Conservation (phyloP, 2,329 filamentous ascomycete species). For the Fusarium verrucosum region DNA sequence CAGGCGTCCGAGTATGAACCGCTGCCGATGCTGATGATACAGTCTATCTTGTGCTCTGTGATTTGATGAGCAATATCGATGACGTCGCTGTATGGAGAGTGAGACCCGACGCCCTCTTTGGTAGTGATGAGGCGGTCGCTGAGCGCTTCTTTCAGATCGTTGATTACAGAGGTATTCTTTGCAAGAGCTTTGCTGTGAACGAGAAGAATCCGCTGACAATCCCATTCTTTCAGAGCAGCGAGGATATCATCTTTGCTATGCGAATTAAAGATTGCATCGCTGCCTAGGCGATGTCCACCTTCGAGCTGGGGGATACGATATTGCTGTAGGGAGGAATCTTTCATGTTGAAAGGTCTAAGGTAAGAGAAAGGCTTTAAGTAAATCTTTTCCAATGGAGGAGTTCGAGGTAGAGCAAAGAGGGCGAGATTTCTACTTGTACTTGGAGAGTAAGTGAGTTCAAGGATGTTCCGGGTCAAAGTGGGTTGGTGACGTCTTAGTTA, state of each 20-base stretch:
- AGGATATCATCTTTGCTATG: slow-evolving; percentile 5
- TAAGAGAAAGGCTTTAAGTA: rapidly evolving
- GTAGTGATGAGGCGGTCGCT: not conserved
- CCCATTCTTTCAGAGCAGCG: not conserved
- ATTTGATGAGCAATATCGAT: slow-evolving; percentile 9
- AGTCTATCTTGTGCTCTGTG: not conserved
- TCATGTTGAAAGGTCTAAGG: not conserved
- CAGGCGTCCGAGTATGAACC: slow-evolving; percentile 21
- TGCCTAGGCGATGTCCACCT: slow-evolving; percentile 2
- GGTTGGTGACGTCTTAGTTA: slow-evolving; percentile 13
- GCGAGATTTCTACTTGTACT: not conserved
- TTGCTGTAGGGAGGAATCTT: not conserved
- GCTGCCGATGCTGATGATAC: not conserved
- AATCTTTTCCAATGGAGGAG: rapidly evolving
- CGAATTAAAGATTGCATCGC: slow-evolving; percentile 20
- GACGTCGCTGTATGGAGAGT: slow-evolving; percentile 11
- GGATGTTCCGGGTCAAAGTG: not conserved
- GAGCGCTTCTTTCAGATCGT: not conserved
- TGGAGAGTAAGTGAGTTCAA: not conserved
- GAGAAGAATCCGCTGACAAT: not conserved
- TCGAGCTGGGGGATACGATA: slow-evolving; percentile 15
- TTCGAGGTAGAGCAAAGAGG: no score
- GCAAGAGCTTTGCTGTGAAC: slow-evolving; percentile 16
- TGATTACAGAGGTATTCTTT: not conserved
- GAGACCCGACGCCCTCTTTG: slow-evolving; percentile 20